Conservation (phyloP, 495 filamentous ascomycete species). For the Penicillium nucicola region DNA sequence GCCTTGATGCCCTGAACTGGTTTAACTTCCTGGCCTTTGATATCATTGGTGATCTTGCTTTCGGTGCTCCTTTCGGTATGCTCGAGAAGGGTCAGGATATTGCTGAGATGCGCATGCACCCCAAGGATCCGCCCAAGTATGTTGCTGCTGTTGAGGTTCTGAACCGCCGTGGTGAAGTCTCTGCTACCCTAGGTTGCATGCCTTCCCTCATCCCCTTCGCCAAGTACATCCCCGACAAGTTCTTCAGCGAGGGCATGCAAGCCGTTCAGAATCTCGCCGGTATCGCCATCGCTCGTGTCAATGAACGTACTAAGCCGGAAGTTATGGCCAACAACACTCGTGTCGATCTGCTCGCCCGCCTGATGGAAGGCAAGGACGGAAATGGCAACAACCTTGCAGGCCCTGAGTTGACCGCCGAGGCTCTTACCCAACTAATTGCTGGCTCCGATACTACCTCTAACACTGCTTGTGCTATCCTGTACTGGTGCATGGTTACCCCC, state of each 20-base stretch:
- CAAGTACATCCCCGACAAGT: constrained; percentile 50
- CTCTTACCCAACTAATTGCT: constrained; percentile 85
- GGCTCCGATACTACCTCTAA: constrained; percentile 90
- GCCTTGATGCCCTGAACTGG: constrained; percentile 81
- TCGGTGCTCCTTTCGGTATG: constrained; percentile 55
- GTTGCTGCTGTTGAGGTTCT: constrained; percentile 53
- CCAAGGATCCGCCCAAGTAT: constrained; percentile 41
- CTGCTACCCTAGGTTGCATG: constrained; percentile 46
- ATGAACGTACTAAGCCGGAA: constrained; percentile 65
- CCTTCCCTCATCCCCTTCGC: constrained; percentile 48
- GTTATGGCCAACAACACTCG: constrained; percentile 53
- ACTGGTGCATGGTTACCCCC: constrained; percentile 66
- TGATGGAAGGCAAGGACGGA: constrained; percentile 85
- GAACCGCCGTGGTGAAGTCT: constrained; percentile 55
- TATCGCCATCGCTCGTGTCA: constrained; percentile 78
- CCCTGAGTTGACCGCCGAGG: constrained; percentile 82
- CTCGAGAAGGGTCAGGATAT: constrained; percentile 53
- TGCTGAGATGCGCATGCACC: constrained; percentile 54
- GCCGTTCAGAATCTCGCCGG: constrained; percentile 51
- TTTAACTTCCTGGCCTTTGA: constrained; percentile 95
- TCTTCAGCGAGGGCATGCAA: constrained; percentile 48
- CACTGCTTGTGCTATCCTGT: constrained; percentile 82
- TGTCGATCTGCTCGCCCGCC: constrained; percentile 74
- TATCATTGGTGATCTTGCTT: constrained; percentile 69
- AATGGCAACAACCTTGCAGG: constrained; percentile 70